Evolutionary conservation across 805 yeast species (phyloP).

Genomic region (Metschnikowia matae): DNA sequence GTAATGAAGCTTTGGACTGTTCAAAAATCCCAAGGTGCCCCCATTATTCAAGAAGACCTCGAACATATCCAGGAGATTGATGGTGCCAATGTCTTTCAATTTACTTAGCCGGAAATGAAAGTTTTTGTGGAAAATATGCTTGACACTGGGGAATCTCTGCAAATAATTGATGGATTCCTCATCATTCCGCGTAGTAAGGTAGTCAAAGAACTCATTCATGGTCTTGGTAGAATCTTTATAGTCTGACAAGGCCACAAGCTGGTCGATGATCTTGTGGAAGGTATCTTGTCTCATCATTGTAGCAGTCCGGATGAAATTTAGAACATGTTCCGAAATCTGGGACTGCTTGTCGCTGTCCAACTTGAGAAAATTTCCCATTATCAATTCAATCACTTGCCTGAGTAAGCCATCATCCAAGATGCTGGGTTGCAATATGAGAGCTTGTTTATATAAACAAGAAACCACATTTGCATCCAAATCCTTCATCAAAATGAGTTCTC

Average conservation of each 20-base stretch:
- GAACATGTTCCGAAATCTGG: conserved; percentile 23
- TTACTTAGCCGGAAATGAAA: conserved; percentile 22
- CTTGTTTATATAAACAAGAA: conserved; percentile 32
- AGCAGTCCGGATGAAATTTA: conserved; percentile 34
- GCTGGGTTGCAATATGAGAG: conserved; percentile 26
- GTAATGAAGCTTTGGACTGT: conserved; percentile 32
- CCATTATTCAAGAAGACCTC: conserved; percentile 33
- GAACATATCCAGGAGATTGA: conserved; percentile 27
- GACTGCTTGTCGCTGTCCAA: conserved; percentile 15
- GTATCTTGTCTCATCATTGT: conserved; percentile 29
- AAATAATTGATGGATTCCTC: conserved; percentile 31
- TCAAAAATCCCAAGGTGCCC: conserved; percentile 29
- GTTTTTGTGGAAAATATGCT: conserved; percentile 24
- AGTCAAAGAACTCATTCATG: conserved; percentile 26
- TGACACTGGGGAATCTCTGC: conserved; percentile 27
- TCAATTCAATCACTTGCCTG: conserved; percentile 29
- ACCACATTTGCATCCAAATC: conserved; percentile 22
- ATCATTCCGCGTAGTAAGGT: conserved; percentile 32
- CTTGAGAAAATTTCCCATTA: conserved; percentile 29
- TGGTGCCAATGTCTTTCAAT: conserved; percentile 12
- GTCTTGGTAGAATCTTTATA: conserved; percentile 16
- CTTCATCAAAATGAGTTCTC: conserved; percentile 12
- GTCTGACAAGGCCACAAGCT: conserved; percentile 17
- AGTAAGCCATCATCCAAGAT: conserved; percentile 31
- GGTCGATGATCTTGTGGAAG: conserved; percentile 17